These are phyloP conservation scores for Mycena rosella DNA, from an alignment of 768 basidiomycete species.

Conservation along the genomic window DNA sequence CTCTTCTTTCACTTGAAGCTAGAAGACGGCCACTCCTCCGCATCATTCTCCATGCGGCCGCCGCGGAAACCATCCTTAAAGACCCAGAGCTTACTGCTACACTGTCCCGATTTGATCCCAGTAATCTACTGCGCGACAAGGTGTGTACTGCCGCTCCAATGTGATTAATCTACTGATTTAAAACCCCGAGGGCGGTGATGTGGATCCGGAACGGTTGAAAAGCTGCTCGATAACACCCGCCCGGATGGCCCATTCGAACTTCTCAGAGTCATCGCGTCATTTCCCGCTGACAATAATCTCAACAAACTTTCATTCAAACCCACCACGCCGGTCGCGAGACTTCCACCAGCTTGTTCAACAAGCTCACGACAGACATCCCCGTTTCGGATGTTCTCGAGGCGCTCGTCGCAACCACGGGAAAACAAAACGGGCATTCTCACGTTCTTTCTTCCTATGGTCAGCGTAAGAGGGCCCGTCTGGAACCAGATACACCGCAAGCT, in stretches of 20 bases:
- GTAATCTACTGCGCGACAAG: neutral
- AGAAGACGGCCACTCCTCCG: neutral
- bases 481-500: too few relatives aligned
- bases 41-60: slow-evolving; percentile 3
- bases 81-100: too few relatives aligned
- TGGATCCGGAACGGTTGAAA: neutral
- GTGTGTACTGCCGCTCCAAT: neutral
- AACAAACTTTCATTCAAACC: neutral
- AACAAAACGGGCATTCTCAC: neutral
- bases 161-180: too few relatives aligned
- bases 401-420: neutral
- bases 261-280: slow-evolving; percentile 11
- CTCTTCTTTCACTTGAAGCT: slow-evolving; percentile 14
- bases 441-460: neutral
- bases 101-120: neutral
- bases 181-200: too few relatives aligned
- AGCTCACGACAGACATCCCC: neutral
- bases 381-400: neutral
- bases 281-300: neutral
- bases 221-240: neutral
- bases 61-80: neutral
- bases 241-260: neutral
- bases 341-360: neutral
- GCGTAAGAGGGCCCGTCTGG: neutral
- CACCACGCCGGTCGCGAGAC: neutral